Percentiles rank a stretch among this genome's conserved stretches.
These are phyloP conservation scores for Xylariaceae sp. DNA, from an alignment of 2,329 filamentous ascomycete species.

Conservation along the genomic window DNA sequence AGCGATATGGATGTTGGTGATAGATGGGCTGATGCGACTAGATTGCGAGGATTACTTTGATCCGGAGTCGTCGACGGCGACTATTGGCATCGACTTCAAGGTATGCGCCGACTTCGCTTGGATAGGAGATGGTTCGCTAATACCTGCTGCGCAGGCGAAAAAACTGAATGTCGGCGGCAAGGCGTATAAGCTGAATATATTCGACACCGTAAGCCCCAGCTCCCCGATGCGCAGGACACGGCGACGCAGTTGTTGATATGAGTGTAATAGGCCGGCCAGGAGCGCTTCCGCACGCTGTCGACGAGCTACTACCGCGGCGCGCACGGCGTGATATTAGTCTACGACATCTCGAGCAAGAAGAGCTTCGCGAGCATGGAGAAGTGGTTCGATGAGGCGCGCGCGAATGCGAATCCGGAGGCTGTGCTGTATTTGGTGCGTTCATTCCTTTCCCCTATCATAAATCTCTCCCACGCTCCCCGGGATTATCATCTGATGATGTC, in stretches of 20 bases:
- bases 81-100: slow-evolving; percentile 54
- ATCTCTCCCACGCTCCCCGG: too few relatives aligned
- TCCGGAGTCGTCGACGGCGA: slow-evolving; percentile 48
- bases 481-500: too few relatives aligned
- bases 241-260: too few relatives aligned
- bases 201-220: slow-evolving; percentile 41
- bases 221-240: not conserved
- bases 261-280: slow-evolving; percentile 38
- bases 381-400: slow-evolving; percentile 51
- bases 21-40: slow-evolving; percentile 1
- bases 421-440: slow-evolving; percentile 41
- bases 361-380: slow-evolving; percentile 48
- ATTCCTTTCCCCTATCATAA: too few relatives aligned
- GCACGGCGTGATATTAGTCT: slow-evolving; percentile 46
- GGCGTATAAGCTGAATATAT: slow-evolving; percentile 48
- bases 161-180: slow-evolving; percentile 48
- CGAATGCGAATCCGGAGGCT: slow-evolving; percentile 45
- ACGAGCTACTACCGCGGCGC: slow-evolving; percentile 48
- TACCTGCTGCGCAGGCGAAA: slow-evolving; percentile 39
- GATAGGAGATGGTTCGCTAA: not conserved
- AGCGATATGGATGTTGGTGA: too few relatives aligned
- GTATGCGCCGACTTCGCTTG: slow-evolving; percentile 28
- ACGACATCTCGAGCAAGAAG: slow-evolving; percentile 44
- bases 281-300: slow-evolving; percentile 46
- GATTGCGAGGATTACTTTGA: slow-evolving; percentile 54